Base-by-base conservation (phyloP, 225 moss, liverwort and hornwort genomes). In the Polytrichum commune region DNA sequence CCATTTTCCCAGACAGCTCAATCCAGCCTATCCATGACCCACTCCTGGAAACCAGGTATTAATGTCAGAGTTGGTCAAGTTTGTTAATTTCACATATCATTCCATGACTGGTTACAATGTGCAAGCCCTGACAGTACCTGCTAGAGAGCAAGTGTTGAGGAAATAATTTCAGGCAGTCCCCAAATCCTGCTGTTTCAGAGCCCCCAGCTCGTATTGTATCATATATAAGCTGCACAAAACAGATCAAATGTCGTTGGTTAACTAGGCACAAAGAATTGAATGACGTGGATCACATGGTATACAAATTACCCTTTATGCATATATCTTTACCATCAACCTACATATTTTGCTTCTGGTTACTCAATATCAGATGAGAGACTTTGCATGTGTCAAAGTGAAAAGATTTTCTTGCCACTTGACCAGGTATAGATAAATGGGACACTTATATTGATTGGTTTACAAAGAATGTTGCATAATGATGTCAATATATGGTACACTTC, bases 1-100 rank as follows among this genome's bases (percentile, higher is more conserved):
- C 89, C 97, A 97, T 92, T 86, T 97, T 97, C 3, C 97, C 97
- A 9, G 97, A 97, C 26, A 93, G 69, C 35, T 94, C 96, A 69
- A 92, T 85, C 96, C 96, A 97, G 75, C 78, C 83, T 73, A 90
- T 77, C 75, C 89, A 90, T 75, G 82, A 76, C 55, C 89, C 88
- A 72, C 86, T 78, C 90, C 96, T 96, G 68, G 77, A 85, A 27
- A 29, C 57, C 62, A 71, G 29, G 57, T 28, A 55, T 60, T 18
- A 46, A 67, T 33, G 3, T 46, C 46, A 27, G 64, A 25, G 18
- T 69, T 64, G 69, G 68, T 83, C 72, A 63, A 55, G 7, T 72
- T 60, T 2, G 9, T 64, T 60, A 20, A 29, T 16, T 54, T 72
- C 33, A 66, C 16, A 38, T 23, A 56, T 65, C 23, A 28, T 60